Base-by-base conservation (phyloP, 2,329 filamentous ascomycete genomes). In the Dactylellina sp. region DNA sequence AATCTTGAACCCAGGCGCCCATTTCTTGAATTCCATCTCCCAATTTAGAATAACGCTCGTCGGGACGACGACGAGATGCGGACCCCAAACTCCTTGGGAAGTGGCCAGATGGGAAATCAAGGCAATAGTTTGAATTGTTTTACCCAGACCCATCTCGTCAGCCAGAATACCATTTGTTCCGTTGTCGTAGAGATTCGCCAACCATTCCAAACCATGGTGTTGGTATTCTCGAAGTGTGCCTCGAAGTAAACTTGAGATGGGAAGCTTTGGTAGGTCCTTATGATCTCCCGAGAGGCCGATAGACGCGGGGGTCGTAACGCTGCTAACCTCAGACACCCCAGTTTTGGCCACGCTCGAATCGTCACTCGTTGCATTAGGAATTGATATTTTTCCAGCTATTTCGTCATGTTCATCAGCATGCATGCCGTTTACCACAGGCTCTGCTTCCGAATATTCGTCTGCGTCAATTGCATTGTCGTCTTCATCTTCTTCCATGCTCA, bases 11-110 rank as follows among this genome's bases (percentile, higher is more conserved):
- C 95, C 94, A 1, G 96, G 95, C 66, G 93, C 92, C 88, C 94
- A 99, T 81, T 99, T 99, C 80, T 98, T 98, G 85, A 99, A 99
- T 82, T 99, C 95, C 91, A 98, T 98, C 81, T 99, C 96, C 95
- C 95, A 99, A 80, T 99, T 99, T 76, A 99, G 87, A 86, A 99
- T 97, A 53, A 99, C 96, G 81, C 93, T 98, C 1, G 95, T 99
- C 0, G 95, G 95, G 1, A 99, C 95, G 74, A 99, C 91, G 53
- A 99, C 92, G 22, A 99, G 84, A 83, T 99, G 95, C 0, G 95
- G 93, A 0, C 96, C 95, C 96, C 95, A 99, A 3, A 96, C 89
- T 79, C 93, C 88, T 79, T 97, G 91, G 40, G 92, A 86, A 75
- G 93, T 93, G 7, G 96, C 95, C 37, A 99, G 85, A 80, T 99